Evolutionary conservation across 257 asterid species (phyloP).

Genomic region (Solanum arcanum): DNA sequence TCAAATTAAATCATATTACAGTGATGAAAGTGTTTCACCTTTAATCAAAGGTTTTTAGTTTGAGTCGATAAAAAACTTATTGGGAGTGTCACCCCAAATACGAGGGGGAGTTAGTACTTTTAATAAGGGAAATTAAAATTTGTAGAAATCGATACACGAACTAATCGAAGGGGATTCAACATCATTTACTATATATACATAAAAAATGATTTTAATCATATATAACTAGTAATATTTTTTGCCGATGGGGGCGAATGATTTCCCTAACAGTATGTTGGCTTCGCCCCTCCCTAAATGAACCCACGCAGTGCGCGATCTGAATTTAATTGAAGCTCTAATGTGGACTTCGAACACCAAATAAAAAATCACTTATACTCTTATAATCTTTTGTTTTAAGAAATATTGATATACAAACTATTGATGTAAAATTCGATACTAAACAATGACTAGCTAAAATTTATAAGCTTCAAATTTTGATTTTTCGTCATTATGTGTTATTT

Average conservation of each 20-base stretch:
- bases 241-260: background rate
- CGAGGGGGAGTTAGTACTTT: too few species aligned
- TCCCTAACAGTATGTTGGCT: background rate
- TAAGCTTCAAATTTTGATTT: background rate
- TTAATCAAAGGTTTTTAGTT: too few species aligned
- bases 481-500: background rate
- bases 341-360: background rate
- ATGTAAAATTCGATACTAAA: background rate
- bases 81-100: too few species aligned
- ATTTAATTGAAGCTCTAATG: too few species aligned
- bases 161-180: background rate
- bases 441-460: background rate
- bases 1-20: background rate
- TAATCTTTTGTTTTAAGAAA: background rate
- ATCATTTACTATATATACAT: background rate
- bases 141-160: background rate
- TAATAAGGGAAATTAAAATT: fast-evolving
- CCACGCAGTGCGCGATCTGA: fast-evolving
- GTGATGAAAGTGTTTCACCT: background rate
- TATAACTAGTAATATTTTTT: too few species aligned
- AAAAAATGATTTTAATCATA: background rate
- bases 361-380: too few species aligned
- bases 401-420: background rate
- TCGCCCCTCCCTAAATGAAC: background rate
- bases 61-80: background rate